Percentiles rank a stretch among this genome's conserved stretches.
phyloP scores from a whole-genome alignment of 2,329 filamentous ascomycete species.

The Gyromitra esculenta region DNA sequence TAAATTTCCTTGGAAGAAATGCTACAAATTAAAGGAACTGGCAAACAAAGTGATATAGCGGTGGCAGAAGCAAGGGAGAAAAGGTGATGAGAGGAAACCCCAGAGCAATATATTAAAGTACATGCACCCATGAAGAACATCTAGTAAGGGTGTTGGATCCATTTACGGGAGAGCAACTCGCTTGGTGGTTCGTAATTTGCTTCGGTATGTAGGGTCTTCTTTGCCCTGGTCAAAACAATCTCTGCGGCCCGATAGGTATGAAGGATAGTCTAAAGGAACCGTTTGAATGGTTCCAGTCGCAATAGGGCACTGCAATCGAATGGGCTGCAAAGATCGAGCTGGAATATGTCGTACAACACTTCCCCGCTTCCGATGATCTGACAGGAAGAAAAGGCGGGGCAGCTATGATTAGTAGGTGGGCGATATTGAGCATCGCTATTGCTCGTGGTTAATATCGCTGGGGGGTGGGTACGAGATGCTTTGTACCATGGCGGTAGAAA shows the following conservation, averaged over 20 bases:
- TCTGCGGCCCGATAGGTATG: constrained; percentile 35
- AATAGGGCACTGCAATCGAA: constrained; percentile 46
- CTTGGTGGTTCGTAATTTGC: constrained; percentile 19
- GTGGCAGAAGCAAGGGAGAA: not conserved
- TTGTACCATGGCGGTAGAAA: constrained; percentile 22
- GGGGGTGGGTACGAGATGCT: constrained; percentile 26
- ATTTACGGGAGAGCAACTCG: constrained; percentile 30
- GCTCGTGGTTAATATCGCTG: constrained; percentile 31
- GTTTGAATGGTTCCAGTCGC: constrained; percentile 26
- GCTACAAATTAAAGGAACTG: constrained; percentile 14
- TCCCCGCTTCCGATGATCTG: constrained; percentile 51
- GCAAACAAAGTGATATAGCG: constrained; percentile 11
- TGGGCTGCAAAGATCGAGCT: constrained; percentile 47
- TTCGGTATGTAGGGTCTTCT: constrained; percentile 26
- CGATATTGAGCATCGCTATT: constrained; percentile 27
- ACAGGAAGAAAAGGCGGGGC: constrained; percentile 46
- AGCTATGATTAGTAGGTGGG: constrained; percentile 29
- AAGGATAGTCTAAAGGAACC: constrained; percentile 29
- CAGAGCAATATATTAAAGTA: constrained; percentile 20
- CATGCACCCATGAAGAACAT: constrained; percentile 11
- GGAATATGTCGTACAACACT: constrained; percentile 46
- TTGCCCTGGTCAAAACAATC: constrained; percentile 31
- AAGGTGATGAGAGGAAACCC: constrained; percentile 4
- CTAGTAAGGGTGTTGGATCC: constrained; percentile 7
- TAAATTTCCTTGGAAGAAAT: constrained; percentile 17